phyloP scores from a whole-genome alignment of 1,284 basidiomycete genomes.

The Entoloma clypeatum region DNA sequence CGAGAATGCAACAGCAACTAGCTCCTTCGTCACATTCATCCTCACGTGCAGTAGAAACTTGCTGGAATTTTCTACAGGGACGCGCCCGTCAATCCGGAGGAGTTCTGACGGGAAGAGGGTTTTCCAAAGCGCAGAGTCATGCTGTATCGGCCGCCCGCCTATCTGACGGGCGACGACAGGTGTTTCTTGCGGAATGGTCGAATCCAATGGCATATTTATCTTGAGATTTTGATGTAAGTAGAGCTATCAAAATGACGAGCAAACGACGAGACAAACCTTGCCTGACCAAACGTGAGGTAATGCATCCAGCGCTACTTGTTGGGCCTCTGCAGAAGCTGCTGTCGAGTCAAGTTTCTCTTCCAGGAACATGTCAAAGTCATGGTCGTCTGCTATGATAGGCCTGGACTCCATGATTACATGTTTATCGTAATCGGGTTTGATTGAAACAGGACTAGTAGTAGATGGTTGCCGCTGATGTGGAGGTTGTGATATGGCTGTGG shows the following conservation, averaged over 20 bases:
- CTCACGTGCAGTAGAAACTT: constrained; percentile 75
- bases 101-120: constrained; percentile 66
- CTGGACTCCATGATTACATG: constrained; percentile 43
- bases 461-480: constrained; percentile 17
- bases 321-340: constrained; percentile 29
- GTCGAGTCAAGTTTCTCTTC: constrained; percentile 50
- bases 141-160: constrained; percentile 56
- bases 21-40: constrained; percentile 73
- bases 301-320: constrained; percentile 46
- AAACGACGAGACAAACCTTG: constrained; percentile 44
- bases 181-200: constrained; percentile 59
- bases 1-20: constrained; percentile 72
- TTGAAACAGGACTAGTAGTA: too few species aligned
- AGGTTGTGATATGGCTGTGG: constrained; percentile 17
- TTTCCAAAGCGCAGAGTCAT: constrained; percentile 61
- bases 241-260: constrained; percentile 10
- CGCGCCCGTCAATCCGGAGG: constrained; percentile 76
- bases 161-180: constrained; percentile 68
- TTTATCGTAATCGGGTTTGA: constrained; percentile 30
- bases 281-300: constrained; percentile 65
- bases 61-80: constrained; percentile 67
- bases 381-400: constrained; percentile 53
- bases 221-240: constrained; percentile 29
- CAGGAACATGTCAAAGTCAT: constrained; percentile 81
- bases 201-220: constrained; percentile 77